Conservation (phyloP, 352 stramenopile species). For the Phytophthora uliginosa region DNA sequence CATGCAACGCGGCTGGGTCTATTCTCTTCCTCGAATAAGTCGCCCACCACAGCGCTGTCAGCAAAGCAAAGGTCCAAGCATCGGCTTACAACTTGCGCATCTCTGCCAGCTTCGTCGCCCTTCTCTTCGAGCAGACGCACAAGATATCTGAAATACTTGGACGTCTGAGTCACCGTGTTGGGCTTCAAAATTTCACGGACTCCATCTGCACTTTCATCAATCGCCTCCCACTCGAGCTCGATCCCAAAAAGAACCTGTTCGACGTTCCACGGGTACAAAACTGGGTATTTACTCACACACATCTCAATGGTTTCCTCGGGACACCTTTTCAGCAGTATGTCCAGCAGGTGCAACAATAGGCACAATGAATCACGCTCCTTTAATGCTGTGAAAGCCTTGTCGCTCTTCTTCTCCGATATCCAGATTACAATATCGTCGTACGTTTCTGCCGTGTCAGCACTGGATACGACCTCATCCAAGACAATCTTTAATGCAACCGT, state of each 20-base stretch:
- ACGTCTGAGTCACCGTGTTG: conserved; percentile 57
- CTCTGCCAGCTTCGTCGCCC: conserved; percentile 47
- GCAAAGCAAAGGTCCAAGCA: conserved; percentile 77
- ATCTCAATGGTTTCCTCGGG: conserved; percentile 75
- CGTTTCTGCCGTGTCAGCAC: conserved; percentile 75
- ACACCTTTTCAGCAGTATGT: conserved; percentile 87
- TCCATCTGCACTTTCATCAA: conserved; percentile 32
- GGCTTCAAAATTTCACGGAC: conserved; percentile 42
- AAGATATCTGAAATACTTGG: conserved; percentile 81
- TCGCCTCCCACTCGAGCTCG: conserved; percentile 49
- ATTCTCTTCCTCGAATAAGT: conserved; percentile 61
- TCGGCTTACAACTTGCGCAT: conserved; percentile 61
- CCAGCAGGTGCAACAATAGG: conserved; percentile 79
- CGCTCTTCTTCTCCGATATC: conserved; percentile 73
- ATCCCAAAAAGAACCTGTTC: conserved; percentile 81
- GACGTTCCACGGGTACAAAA: conserved; percentile 85
- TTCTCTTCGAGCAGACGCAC: conserved; percentile 72
- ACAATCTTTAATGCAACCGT: conserved; percentile 73
- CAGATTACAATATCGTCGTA: conserved; percentile 86
- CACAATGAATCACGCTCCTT: conserved; percentile 75
- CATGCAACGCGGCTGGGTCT: conserved; percentile 40
- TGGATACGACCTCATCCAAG: conserved; percentile 84
- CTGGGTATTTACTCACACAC: conserved; percentile 76
- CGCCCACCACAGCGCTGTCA: conserved; percentile 48
- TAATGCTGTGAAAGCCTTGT: conserved; percentile 55